Evolutionary conservation across 257 asterid genomes (phyloP).

Genomic region (Apocynum venetum): DNA sequence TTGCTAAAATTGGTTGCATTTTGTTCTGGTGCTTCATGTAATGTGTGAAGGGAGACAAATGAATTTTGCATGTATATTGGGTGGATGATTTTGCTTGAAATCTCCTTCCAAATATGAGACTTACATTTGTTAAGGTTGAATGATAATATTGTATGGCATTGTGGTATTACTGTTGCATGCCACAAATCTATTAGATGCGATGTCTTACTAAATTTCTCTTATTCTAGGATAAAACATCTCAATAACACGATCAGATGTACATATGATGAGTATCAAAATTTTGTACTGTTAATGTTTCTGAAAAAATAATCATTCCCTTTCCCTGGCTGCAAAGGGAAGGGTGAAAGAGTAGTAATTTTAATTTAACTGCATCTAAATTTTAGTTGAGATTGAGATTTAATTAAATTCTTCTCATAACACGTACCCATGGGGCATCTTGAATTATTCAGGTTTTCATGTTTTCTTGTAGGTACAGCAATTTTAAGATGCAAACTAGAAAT

Average conservation of each 20-base stretch:
- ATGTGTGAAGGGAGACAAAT: not conserved
- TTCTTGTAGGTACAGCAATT: not conserved
- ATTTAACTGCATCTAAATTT: not conserved
- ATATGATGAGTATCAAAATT: not conserved
- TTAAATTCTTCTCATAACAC: not conserved
- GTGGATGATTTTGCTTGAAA: not conserved
- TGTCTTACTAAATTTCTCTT: not conserved
- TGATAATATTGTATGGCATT: not conserved
- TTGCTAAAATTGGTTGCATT: not conserved
- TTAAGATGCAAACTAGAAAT: not conserved
- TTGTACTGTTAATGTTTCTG: not conserved
- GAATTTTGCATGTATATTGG: not conserved
- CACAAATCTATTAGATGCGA: not conserved
- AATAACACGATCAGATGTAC: not conserved
- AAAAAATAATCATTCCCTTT: not conserved
- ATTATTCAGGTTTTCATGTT: not conserved
- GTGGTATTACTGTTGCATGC: not conserved
- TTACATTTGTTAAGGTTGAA: not conserved
- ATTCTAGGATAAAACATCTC: not conserved
- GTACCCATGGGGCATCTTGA: not conserved
- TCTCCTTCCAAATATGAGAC: not conserved
- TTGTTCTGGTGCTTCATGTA: not conserved
- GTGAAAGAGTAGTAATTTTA: not conserved
- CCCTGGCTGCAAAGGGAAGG: not conserved
- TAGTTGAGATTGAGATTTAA: not conserved